Evolutionary conservation across 345 rosid genomes (phyloP).

Genomic region (Erysimum cheiranthoides): DNA sequence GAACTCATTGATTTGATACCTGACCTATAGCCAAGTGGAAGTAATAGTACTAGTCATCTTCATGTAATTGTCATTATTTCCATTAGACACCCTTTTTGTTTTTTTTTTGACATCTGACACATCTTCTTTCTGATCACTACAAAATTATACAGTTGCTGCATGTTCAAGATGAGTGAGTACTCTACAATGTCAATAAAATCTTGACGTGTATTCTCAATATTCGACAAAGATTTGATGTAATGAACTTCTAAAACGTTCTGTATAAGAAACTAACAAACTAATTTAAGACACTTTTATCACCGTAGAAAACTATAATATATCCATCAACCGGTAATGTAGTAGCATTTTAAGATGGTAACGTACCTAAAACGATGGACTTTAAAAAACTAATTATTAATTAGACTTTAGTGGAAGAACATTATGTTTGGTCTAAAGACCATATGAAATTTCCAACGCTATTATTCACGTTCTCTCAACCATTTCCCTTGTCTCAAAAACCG

Average conservation of each 20-base stretch:
- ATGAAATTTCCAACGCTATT: neutral
- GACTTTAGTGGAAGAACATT: constrained; percentile 12
- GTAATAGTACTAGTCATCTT: neutral
- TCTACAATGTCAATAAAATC: no score
- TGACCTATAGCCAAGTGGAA: neutral
- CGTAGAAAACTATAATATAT: constrained; percentile 9
- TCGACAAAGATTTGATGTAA: no score
- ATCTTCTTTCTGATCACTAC: no score
- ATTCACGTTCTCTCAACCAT: neutral
- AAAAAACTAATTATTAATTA: neutral
- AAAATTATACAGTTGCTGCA: no score
- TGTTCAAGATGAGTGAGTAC: no score
- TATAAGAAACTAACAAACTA: constrained; percentile 9
- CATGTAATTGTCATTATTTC: no score
- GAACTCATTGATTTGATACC: constrained; percentile 13
- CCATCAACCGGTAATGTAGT: constrained; percentile 14
- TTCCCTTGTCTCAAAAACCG: neutral
- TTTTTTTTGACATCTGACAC: no score
- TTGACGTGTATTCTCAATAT: no score
- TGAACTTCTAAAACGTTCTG: neutral
- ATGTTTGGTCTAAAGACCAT: constrained; percentile 3
- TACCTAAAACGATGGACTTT: constrained; percentile 3
- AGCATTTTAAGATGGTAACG: constrained; percentile 21
- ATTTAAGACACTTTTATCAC: neutral
- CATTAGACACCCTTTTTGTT: neutral